Conservation (phyloP, 176 grass and related monocot genomes). For the Eremochloa ophiuroides region DNA sequence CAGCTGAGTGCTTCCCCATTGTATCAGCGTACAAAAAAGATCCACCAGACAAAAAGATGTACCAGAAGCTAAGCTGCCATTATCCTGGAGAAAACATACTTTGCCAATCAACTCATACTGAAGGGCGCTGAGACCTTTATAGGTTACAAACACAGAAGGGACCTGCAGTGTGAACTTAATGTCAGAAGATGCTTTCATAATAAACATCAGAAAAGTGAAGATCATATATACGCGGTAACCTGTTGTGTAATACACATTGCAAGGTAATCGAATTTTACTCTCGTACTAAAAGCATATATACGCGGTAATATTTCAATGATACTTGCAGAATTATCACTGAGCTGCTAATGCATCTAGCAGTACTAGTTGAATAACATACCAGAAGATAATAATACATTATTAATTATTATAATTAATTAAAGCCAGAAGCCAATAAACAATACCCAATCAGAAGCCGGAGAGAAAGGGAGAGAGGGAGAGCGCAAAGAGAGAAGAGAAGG, state of each 20-base stretch:
- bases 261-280: not conserved
- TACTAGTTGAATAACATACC: not conserved
- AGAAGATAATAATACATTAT: not conserved
- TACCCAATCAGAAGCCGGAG: not conserved
- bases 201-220: not conserved
- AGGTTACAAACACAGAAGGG: not conserved
- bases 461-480: not conserved
- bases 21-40: constrained; percentile 8
- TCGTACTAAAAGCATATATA: not conserved
- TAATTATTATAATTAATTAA: not conserved
- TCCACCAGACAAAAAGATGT: not conserved
- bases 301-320: not conserved
- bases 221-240: no score
- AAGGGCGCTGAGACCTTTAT: not conserved
- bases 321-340: not conserved
- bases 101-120: constrained; percentile 10
- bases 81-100: constrained; percentile 28
- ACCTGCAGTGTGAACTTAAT: constrained; percentile 3
- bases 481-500: not conserved
- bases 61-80: constrained; percentile 6
- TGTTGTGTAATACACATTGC: not conserved
- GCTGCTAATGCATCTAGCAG: not conserved
- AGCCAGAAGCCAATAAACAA: not conserved
- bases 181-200: not conserved
- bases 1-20: constrained; percentile 51